phyloP scores from a whole-genome alignment of 371 early-diverging fungal species.

The Amoeboaphelidium occidentale region DNA sequence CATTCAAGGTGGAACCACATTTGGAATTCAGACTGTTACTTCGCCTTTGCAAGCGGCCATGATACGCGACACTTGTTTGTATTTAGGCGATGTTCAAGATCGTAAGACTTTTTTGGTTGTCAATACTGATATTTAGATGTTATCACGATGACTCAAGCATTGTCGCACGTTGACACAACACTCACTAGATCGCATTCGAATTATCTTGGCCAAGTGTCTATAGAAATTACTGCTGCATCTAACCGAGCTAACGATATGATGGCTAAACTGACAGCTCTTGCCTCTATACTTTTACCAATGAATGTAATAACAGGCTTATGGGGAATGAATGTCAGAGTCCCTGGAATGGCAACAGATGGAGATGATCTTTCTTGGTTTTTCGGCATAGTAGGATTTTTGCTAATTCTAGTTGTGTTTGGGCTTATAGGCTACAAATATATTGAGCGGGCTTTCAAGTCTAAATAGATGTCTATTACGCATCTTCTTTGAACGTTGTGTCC shows the following conservation, averaged over 20 bases:
- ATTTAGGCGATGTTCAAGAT: slow-evolving; percentile 83
- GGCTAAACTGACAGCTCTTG: slow-evolving; percentile 47
- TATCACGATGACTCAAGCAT: slow-evolving; percentile 66
- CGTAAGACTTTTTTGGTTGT: no score
- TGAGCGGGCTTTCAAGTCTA: no score
- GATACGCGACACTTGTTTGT: slow-evolving; percentile 40
- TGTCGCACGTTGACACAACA: slow-evolving; percentile 70
- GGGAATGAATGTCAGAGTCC: slow-evolving; percentile 61
- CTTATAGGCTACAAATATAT: no score
- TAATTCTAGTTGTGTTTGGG: slow-evolving; percentile 3
- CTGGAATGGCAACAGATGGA: slow-evolving; percentile 14
- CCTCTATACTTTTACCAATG: slow-evolving; percentile 77
- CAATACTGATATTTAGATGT: no score
- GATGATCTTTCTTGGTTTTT: slow-evolving; percentile 45
- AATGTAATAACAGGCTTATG: slow-evolving; percentile 63
- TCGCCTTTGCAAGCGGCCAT: no score
- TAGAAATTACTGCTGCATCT: slow-evolving; percentile 81
- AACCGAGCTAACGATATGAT: slow-evolving; percentile 34
- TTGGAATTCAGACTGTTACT: no score
- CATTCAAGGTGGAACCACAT: no score
- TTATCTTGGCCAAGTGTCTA: slow-evolving; percentile 83
- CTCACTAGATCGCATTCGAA: slow-evolving; percentile 74
- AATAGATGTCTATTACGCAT: no score
- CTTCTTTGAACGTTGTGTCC: no score
- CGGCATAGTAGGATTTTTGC: slow-evolving; percentile 35